Base-by-base conservation (phyloP, 805 yeast genomes). In the Metschnikowia chrysomelidarum region DNA sequence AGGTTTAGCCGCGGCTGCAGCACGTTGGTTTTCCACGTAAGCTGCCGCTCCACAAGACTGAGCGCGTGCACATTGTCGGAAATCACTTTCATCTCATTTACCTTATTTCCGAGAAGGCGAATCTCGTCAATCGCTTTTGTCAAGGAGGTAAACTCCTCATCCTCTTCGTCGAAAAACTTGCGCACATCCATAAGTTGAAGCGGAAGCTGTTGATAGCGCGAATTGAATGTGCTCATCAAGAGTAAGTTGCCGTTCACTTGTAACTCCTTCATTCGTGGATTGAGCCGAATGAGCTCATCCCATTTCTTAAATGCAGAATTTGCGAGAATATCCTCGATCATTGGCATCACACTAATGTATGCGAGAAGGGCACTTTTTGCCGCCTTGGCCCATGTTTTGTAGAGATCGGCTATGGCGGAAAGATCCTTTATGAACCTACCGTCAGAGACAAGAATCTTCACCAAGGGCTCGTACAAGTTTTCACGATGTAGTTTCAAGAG, bases 341-440 rank as follows among this genome's bases (percentile, higher is more conserved):
- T 69, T 2, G 82, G 84, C 60, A 78, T 69, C 5, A 73, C 63
- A 24, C 72, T 73, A 24, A 87, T 82, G 49, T 84, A 84, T 24
- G 62, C 64, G 14, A 78, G 44, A 34, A 83, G 78, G 0, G 78
- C 67, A 1, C 63, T 63, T 15, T 68, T 61, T 0, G 86, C 87
- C 14, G 64, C 69, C 19, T 62, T 61, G 2, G 80, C 67, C 95
- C 95, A 87, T 13, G 71, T 70, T 19, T 69, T 56, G 43, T 83
- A 76, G 8, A 84, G 67, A 30, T 76, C 78, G 3, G 83, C 84
- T 11, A 85, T 69, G 7, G 55, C 64, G 2, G 34, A 42, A 18
- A 68, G 30, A 7, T 77, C 76, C 22, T 69, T 71, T 10, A 87
- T 73, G 39, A 77, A 80, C 32, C 80, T 82, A 0, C 91, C 89